These are phyloP conservation scores for Neurospora sp. DNA, from an alignment of 495 filamentous ascomycete genomes.

Conservation along the genomic window DNA sequence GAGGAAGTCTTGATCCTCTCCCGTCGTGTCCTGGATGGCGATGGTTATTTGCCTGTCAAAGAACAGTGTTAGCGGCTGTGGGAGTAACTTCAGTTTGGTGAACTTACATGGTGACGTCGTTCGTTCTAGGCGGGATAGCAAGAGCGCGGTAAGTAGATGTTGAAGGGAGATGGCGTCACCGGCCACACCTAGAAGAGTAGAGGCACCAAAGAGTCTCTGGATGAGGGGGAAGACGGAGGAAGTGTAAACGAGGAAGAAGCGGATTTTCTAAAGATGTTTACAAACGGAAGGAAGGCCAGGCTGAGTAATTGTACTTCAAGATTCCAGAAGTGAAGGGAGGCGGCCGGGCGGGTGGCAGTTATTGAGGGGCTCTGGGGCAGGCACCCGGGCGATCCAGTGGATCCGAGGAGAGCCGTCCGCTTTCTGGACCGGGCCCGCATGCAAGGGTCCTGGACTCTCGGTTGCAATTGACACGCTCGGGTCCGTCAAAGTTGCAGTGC, in stretches of 20 bases:
- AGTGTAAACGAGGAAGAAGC: not conserved
- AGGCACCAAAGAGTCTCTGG: not conserved
- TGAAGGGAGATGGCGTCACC: not conserved
- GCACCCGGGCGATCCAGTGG: not conserved
- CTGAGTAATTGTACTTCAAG: not conserved
- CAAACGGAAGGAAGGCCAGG: not conserved
- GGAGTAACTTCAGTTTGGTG: not conserved
- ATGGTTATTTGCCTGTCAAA: slow-evolving; percentile 69
- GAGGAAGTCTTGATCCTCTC: slow-evolving; percentile 64
- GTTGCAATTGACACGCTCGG: not conserved
- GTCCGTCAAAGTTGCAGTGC: not conserved
- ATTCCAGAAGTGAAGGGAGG: not conserved
- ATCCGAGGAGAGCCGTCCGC: not conserved
- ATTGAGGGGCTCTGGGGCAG: not conserved
- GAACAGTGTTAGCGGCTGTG: not conserved
- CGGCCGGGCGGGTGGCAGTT: not conserved
- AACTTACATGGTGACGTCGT: not conserved
- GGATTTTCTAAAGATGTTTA: not conserved
- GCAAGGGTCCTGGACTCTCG: not conserved
- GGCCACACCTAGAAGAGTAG: not conserved
- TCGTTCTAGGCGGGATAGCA: not conserved
- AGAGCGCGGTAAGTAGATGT: not conserved
- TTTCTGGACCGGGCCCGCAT: not conserved
- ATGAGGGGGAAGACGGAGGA: not conserved
- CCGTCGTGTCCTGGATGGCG: slow-evolving; percentile 60